A percentile compares a stretch with the other conserved stretches of the same genome.
Conservation (phyloP, 225 moss, liverwort and hornwort species). For the Sphagnum tenellum region DNA sequence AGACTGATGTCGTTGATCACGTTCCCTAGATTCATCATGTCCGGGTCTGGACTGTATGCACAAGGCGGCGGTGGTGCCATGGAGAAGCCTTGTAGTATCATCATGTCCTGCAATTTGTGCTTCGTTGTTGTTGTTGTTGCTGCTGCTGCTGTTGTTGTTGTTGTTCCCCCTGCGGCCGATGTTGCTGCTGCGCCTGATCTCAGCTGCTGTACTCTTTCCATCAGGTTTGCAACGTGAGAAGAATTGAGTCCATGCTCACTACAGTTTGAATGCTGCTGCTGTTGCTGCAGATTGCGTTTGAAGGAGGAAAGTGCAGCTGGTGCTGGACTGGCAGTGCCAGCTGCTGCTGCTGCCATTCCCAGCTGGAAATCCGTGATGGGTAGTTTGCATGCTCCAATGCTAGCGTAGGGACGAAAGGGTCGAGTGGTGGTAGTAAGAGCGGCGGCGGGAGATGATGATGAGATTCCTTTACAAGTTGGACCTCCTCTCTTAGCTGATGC, state of each 20-base stretch:
- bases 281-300: conserved; percentile 33
- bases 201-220: conserved; percentile 69
- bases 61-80: conserved; percentile 20
- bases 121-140: conserved; percentile 36
- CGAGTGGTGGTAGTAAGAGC: conserved; percentile 29
- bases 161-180: conserved; percentile 24
- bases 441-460: background rate
- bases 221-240: conserved; percentile 33
- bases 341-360: conserved; percentile 25
- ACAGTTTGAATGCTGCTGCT: conserved; percentile 14
- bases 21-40: conserved; percentile 24
- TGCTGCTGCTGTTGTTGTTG: conserved; percentile 12
- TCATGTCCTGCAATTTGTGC: conserved; percentile 63
- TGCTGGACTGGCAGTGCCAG: conserved; percentile 13
- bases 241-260: background rate
- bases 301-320: conserved; percentile 16
- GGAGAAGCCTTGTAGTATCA: conserved; percentile 51
- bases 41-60: conserved; percentile 35
- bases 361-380: conserved; percentile 77
- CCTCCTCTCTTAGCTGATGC: too few species aligned
- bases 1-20: conserved; percentile 53
- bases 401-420: conserved; percentile 90
- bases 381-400: conserved; percentile 79
- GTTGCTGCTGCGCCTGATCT: conserved; percentile 36
- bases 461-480: too few species aligned